Evolutionary conservation across 768 basidiomycete genomes (phyloP), one percentile per base, ranked within the genome.

Genomic region (Lentinus brumalis): DNA sequence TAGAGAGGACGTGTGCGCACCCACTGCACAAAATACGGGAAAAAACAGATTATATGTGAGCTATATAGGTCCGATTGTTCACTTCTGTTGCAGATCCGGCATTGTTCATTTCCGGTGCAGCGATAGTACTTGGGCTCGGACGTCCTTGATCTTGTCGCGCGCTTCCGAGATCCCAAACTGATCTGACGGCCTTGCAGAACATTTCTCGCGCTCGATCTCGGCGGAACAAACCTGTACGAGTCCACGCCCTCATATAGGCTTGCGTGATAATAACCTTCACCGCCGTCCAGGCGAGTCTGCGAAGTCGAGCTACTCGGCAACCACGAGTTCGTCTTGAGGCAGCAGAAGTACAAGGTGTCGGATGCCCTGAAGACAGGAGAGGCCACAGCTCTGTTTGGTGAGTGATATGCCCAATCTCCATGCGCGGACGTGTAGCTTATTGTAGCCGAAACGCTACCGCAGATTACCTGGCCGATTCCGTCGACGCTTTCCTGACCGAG

Each of bases 381-480:
- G 71, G 96, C 89, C 0, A 81, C 82, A 1, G 84, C 83, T 3
- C 79, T 99, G 52, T 98, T 99, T 70, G 93, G 95, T 96, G 56
- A 57, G 76, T 56, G 38, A 16, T 57, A 7, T 26, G 21, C 21
- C 21, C 38, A 2, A 12, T 31, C 4, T 3, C 29, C 26, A 46
- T 46, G 6, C 21, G 8, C 14, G 8, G 14, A 11, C 21, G 58
- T 47, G 49, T 40, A 65, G 15, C 46, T 44, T 39, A 18, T 21
- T 47, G 44, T 44, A 26, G 42, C 59, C 52, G 44, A 45, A 18
- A 42, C 32, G 38, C 66, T 26, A 57, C 53, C 44, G 18, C 71
- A 97, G 97, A 98, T 78, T 99, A 98, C 77, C 90, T 99, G 67
- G 97, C 97, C 40, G 93, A 95, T 64, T 96, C 93, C 2, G 96